phyloP scores from a whole-genome alignment of 1,139 yeast genomes.

The Yamadazyma songkhlaensis region DNA sequence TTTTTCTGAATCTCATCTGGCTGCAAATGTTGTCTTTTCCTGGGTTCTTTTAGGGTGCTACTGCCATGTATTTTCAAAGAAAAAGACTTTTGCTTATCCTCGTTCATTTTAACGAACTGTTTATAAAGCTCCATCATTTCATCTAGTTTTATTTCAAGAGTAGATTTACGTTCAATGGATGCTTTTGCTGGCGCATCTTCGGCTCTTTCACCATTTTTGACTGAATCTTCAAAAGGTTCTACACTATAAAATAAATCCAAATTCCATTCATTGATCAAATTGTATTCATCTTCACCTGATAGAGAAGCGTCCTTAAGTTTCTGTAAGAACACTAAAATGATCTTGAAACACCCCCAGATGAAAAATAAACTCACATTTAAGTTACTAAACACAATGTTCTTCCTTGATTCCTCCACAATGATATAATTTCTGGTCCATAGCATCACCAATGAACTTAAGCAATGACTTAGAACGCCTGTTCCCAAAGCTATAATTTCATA shows the following conservation, averaged over 20 bases:
- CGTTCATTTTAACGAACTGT: too few species aligned
- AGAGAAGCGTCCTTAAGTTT: constrained; percentile 4
- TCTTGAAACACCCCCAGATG: constrained; percentile 27
- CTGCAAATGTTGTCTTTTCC: neutral
- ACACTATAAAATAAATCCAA: constrained; percentile 1
- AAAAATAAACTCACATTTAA: constrained; percentile 29
- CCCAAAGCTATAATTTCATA: constrained; percentile 23
- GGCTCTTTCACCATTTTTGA: too few species aligned
- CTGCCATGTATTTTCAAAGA: too few species aligned
- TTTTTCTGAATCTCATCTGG: neutral
- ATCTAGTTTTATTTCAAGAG: too few species aligned
- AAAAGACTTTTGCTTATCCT: constrained; percentile 3
- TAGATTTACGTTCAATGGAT: constrained; percentile 2
- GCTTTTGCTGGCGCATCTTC: too few species aligned
- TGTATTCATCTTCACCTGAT: constrained; percentile 6
- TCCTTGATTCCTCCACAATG: constrained; percentile 26
- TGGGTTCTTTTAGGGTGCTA: too few species aligned
- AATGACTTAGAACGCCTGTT: constrained; percentile 23
- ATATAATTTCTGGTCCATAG: constrained; percentile 24
- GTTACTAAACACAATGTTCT: constrained; percentile 29
- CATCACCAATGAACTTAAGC: constrained; percentile 25
- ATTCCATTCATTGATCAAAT: constrained; percentile 4
- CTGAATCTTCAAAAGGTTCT: too few species aligned
- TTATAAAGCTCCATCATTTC: too few species aligned
- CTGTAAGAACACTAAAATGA: constrained; percentile 11